Evolutionary conservation across 129 eudicot genomes (phyloP).

Genomic region (Saussurea involucrata): DNA sequence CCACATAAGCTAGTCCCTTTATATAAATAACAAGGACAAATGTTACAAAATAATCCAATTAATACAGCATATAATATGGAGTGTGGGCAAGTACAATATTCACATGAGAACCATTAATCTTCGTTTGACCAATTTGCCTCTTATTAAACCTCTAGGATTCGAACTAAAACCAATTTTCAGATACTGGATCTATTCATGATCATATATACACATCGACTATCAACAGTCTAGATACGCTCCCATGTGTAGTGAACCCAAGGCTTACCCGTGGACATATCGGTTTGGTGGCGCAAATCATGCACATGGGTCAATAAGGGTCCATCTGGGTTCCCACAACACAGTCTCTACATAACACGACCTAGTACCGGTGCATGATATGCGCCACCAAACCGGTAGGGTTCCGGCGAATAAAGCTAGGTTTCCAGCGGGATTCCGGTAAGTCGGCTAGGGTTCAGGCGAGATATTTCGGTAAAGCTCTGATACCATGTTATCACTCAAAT

Average conservation of each 20-base stretch:
- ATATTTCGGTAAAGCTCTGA: too few relatives aligned
- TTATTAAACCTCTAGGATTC: not conserved
- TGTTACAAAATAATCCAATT: not conserved
- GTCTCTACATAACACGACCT: too few relatives aligned
- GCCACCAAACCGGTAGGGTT: too few relatives aligned
- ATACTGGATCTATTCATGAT: not conserved
- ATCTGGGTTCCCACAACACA: too few relatives aligned
- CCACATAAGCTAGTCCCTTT: constrained; percentile 94
- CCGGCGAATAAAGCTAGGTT: too few relatives aligned
- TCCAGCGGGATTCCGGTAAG: too few relatives aligned
- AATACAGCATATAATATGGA: not conserved
- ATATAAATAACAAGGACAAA: not conserved
- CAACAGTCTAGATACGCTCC: not conserved
- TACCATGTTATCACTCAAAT: too few relatives aligned
- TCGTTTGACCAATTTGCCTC: not conserved
- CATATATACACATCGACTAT: not conserved
- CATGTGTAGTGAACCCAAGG: not conserved
- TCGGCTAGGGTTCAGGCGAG: too few relatives aligned
- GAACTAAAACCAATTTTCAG: not conserved
- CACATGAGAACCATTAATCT: not conserved
- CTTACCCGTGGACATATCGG: not conserved
- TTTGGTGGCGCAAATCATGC: not conserved
- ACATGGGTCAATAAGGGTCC: not conserved
- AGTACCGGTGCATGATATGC: too few relatives aligned
- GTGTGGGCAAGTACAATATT: not conserved